Evolutionary conservation across 2,329 filamentous ascomycete genomes (phyloP).

Genomic region (Clathrospora elynae): DNA sequence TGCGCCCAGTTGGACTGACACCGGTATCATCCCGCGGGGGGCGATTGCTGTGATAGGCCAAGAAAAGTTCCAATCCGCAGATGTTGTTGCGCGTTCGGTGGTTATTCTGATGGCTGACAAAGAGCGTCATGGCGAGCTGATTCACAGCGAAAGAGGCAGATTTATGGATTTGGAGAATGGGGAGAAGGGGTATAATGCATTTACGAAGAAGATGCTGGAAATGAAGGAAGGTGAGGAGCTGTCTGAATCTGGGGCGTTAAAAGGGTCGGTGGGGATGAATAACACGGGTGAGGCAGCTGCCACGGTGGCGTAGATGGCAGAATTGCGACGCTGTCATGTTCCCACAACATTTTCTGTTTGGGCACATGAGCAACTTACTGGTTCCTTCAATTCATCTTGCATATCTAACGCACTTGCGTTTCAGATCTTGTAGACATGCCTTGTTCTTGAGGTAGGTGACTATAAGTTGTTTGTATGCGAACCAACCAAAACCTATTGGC

Average conservation of each 20-base stretch:
- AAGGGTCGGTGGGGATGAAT: too few relatives aligned
- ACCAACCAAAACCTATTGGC: too few relatives aligned
- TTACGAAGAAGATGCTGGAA: constrained; percentile 27
- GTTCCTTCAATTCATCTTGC: too few relatives aligned
- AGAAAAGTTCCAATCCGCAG: constrained; percentile 26
- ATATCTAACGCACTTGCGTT: too few relatives aligned
- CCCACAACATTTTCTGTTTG: too few relatives aligned
- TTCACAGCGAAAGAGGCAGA: constrained; percentile 32
- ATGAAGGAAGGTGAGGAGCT: constrained; percentile 5
- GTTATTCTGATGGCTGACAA: constrained; percentile 35
- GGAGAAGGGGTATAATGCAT: constrained; percentile 23
- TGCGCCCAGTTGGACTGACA: constrained; percentile 41
- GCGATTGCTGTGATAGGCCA: constrained; percentile 24
- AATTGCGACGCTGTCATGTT: too few relatives aligned
- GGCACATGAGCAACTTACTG: too few relatives aligned
- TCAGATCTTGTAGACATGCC: too few relatives aligned
- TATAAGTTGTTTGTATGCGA: too few relatives aligned
- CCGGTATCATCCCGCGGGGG: constrained; percentile 25
- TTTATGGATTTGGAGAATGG: constrained; percentile 41
- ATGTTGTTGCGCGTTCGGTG: constrained; percentile 33
- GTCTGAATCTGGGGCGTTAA: constrained; percentile 4
- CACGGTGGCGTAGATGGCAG: too few relatives aligned
- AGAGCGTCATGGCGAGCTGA: constrained; percentile 33
- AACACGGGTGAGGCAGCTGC: too few relatives aligned
- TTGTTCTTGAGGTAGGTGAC: too few relatives aligned